Base-by-base conservation (phyloP, 2,329 filamentous ascomycete species). In the Epichloe hybrida region DNA sequence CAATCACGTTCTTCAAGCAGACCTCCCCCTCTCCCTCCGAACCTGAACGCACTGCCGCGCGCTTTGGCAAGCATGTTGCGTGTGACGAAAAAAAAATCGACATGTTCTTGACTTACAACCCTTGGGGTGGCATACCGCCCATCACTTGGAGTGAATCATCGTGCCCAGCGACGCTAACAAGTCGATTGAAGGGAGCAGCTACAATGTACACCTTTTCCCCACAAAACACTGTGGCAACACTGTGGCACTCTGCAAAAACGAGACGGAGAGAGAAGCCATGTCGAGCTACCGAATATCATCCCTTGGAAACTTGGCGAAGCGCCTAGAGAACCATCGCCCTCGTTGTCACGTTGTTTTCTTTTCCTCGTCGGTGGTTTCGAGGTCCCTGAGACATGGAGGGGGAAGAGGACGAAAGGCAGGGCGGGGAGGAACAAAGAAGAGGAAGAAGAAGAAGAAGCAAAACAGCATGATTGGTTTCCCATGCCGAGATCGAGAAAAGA, bases 401-500 rank as follows among this genome's bases (percentile, higher is more conserved):
- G 7, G 20, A 27, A 23, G 21, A 43, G 41, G 39, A 42, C n/a
- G 3, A 42, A 17, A 1, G n/a, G 40, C 20, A 42, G 40, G n/a
- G n/a, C n/a, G 17, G 40, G 39, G 36, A 13, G 36, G 36, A n/a
- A n/a, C n/a, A n/a, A 42, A 11, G 6, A 11, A 13, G 42, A 35
- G 9, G 21, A 4, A 21, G 13, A 5, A 13, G 42, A 45, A 13
- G 42, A 45, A 31, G 42, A 34, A 31, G 42, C 21, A 45, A 45
- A 45, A 45, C 42, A 35, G 42, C 42, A 45, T 44, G 41, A 13
- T 34, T 44, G 11, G 21, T 41, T 41, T 12, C 12, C 39, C 17
- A 17, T 41, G n/a, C 12, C 23, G 11, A 31, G 42, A 45, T 45
- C 27, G 42, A 23, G 27, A 13, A 45, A 31, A 21, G 12, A 15